Percentiles rank a stretch among this genome's conserved stretches.
phyloP scores from a whole-genome alignment of 208 protist species.

The Spongospora subterranea region DNA sequence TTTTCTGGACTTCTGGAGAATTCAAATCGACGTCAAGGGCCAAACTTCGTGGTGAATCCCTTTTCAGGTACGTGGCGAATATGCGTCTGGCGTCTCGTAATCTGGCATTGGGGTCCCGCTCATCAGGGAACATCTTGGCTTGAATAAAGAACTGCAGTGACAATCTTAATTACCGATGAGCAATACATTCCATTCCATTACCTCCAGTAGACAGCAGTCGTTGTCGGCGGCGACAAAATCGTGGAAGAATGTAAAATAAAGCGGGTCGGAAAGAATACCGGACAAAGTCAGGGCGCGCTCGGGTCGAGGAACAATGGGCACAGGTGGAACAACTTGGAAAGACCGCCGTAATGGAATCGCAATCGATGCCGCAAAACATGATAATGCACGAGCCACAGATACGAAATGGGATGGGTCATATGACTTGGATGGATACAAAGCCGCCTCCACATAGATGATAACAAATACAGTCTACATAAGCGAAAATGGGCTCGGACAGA shows the following conservation, averaged over 20 bases:
- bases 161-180: not conserved
- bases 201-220: conserved; percentile 41
- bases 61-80: conserved; percentile 6
- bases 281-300: conserved; percentile 44
- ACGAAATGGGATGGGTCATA: conserved; percentile 5
- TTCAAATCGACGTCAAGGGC: conserved; percentile 44
- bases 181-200: not conserved
- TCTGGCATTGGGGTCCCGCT: not conserved
- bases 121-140: conserved; percentile 46
- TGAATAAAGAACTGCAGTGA: not conserved
- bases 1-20: not conserved
- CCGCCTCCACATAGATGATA: not conserved
- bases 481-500: not conserved
- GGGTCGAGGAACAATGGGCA: not conserved
- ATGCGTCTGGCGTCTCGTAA: not conserved
- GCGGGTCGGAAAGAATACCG: conserved; percentile 45
- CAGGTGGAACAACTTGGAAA: not conserved
- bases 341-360: not conserved
- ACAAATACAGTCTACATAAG: not conserved
- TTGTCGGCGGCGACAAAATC: conserved; percentile 10
- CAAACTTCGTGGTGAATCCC: not conserved
- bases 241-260: conserved; percentile 42
- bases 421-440: not conserved
- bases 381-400: not conserved
- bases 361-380: conserved; percentile 6